Conservation (phyloP, 345 rosid genomes). For the Triadica sebifera region DNA sequence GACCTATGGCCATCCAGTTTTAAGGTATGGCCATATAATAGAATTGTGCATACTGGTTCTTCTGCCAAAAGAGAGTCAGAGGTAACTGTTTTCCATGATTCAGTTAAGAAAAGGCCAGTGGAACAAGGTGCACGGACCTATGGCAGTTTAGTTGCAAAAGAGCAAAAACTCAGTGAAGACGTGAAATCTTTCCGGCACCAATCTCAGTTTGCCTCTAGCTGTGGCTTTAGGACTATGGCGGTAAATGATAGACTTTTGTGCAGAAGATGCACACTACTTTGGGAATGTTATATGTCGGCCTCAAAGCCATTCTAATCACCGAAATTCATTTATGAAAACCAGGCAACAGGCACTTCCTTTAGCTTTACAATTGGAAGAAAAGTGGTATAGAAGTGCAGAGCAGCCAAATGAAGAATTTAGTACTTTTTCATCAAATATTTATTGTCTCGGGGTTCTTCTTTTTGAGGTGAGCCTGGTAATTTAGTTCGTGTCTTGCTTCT, state of each 20-base stretch:
- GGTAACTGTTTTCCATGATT: constrained; percentile 29
- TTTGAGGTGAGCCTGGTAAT: constrained; percentile 56
- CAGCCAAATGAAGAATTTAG: constrained; percentile 41
- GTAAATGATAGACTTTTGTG: constrained; percentile 23
- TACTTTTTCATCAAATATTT: constrained; percentile 56
- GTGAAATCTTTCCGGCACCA: constrained; percentile 22
- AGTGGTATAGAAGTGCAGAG: constrained; percentile 68
- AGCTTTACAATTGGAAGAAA: constrained; percentile 44
- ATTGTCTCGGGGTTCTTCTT: constrained; percentile 70
- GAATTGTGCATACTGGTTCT: constrained; percentile 49
- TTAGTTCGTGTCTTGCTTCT: not conserved
- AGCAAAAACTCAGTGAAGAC: constrained; percentile 35
- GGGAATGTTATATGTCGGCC: constrained; percentile 30
- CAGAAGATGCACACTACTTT: constrained; percentile 30
- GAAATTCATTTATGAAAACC: constrained; percentile 21
- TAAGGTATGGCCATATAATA: constrained; percentile 42
- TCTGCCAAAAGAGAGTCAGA: constrained; percentile 33
- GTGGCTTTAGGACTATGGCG: constrained; percentile 27
- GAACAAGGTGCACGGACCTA: constrained; percentile 27
- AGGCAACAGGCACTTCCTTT: constrained; percentile 31
- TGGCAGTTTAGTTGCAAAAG: constrained; percentile 34
- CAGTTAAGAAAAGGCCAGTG: constrained; percentile 40
- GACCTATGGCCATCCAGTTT: constrained; percentile 59
- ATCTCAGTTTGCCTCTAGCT: constrained; percentile 29
- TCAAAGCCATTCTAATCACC: constrained; percentile 26